Conservation (phyloP, 495 filamentous ascomycete genomes). For the Clohesyomyces aquaticus region DNA sequence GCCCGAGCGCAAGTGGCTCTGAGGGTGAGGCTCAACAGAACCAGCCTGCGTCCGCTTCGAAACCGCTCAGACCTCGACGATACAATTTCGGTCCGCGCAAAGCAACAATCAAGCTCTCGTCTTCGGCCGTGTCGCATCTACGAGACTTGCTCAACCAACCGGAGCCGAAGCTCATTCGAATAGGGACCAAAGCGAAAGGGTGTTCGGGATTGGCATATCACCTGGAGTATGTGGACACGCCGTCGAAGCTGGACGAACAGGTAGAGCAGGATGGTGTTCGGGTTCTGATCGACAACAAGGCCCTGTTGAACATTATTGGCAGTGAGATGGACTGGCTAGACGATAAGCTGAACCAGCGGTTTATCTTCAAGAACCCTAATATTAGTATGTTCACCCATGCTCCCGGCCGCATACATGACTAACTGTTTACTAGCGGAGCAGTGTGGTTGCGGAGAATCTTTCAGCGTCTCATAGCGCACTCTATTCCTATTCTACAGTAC, state of each 20-base stretch:
- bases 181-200: conserved; percentile 93
- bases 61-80: conserved; percentile 53
- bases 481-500: conserved; percentile 2
- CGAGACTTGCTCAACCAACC: conserved; percentile 75
- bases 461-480: conserved; percentile 68
- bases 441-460: conserved; percentile 97
- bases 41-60: conserved; percentile 46
- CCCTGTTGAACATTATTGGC: conserved; percentile 95
- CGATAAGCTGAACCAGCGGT: conserved; percentile 85
- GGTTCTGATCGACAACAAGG: conserved; percentile 95
- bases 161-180: conserved; percentile 85
- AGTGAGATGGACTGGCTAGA: conserved; percentile 99
- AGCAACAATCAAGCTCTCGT: conserved; percentile 85
- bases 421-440: conserved; percentile 71
- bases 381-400: conserved; percentile 72
- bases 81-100: conserved; percentile 80
- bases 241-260: conserved; percentile 83
- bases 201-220: conserved; percentile 96
- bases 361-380: conserved; percentile 96
- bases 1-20: conserved; percentile 49
- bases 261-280: conserved; percentile 96
- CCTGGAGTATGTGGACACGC: conserved; percentile 91
- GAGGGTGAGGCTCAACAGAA: conserved; percentile 71
- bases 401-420: conserved; percentile 14
- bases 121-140: conserved; percentile 75